A percentile compares a stretch with the other conserved stretches of the same genome.
Conservation (phyloP, 495 filamentous ascomycete genomes). For the Podospora pseudoanserina region DNA sequence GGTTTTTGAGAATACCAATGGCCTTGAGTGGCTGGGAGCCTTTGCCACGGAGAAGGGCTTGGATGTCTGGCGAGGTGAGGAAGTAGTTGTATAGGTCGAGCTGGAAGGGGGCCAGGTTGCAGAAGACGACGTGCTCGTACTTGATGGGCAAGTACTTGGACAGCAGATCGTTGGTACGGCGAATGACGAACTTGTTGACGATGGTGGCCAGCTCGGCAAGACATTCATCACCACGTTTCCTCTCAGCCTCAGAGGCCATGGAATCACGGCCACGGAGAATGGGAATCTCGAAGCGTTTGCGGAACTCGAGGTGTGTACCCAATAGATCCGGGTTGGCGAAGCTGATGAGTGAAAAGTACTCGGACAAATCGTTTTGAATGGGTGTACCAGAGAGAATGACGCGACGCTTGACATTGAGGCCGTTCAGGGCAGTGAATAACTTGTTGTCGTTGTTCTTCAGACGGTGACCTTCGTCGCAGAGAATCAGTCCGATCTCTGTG, state of each 20-base stretch:
- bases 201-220: constrained; percentile 73
- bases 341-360: constrained; percentile 94
- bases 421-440: constrained; percentile 86
- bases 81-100: constrained; percentile 93
- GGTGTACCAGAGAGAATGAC: constrained; percentile 97
- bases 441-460: constrained; percentile 96
- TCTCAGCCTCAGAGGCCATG: constrained; percentile 77
- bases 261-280: constrained; percentile 93
- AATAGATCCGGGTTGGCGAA: constrained; percentile 95
- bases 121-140: constrained; percentile 99
- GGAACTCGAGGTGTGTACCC: constrained; percentile 85
- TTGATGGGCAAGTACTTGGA: constrained; percentile 98
- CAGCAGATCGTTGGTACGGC: constrained; percentile 94
- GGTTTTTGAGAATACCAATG: constrained; percentile 93
- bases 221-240: constrained; percentile 79
- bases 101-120: constrained; percentile 91
- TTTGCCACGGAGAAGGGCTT: constrained; percentile 86
- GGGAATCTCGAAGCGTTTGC: constrained; percentile 89
- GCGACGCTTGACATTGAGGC: constrained; percentile 80
- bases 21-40: constrained; percentile 95
- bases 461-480: constrained; percentile 99
- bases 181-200: constrained; percentile 99
- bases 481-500: constrained; percentile 82
- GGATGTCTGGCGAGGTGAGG: constrained; percentile 92
- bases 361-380: constrained; percentile 95